A percentile compares a stretch with the other conserved stretches of the same genome.
phyloP scores from a whole-genome alignment of 1,139 yeast genomes.

The Suhomyces yuchorum region DNA sequence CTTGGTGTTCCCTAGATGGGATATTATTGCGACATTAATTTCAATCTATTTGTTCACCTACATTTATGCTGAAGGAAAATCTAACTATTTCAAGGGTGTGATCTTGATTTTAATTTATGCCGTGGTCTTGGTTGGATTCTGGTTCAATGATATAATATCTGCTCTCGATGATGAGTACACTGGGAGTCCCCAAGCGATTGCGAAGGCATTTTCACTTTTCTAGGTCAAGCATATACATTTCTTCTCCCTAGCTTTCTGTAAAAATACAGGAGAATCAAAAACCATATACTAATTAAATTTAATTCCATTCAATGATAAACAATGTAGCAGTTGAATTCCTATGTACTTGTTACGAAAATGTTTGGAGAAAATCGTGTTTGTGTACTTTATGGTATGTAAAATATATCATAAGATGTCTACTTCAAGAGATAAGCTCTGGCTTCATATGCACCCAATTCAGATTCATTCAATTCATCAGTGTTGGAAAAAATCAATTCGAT shows the following conservation, averaged over 20 bases:
- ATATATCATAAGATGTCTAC: background rate
- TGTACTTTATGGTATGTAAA: background rate
- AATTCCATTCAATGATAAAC: no score
- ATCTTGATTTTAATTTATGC: constrained; percentile 78
- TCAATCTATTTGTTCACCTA: constrained; percentile 90
- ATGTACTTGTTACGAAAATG: no score
- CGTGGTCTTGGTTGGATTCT: constrained; percentile 81
- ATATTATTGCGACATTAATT: constrained; percentile 79
- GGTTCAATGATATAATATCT: constrained; percentile 55
- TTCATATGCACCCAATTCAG: constrained; percentile 21
- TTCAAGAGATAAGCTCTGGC: constrained; percentile 19
- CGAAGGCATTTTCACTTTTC: constrained; percentile 1
- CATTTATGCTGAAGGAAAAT: constrained; percentile 94
- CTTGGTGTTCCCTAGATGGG: constrained; percentile 94
- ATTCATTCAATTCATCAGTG: constrained; percentile 6
- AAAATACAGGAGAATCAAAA: background rate
- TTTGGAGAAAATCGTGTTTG: no score
- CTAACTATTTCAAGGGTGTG: constrained; percentile 94
- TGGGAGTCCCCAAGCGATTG: constrained; percentile 8
- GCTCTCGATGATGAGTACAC: constrained; percentile 36
- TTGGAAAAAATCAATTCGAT: constrained; percentile 10
- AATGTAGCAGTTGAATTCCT: no score
- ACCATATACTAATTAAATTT: background rate
- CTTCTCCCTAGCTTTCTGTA: background rate
- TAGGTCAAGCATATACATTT: background rate